Base-by-base conservation (phyloP, 169 alveolate genomes). In the Plasmodium chabaudi region DNA sequence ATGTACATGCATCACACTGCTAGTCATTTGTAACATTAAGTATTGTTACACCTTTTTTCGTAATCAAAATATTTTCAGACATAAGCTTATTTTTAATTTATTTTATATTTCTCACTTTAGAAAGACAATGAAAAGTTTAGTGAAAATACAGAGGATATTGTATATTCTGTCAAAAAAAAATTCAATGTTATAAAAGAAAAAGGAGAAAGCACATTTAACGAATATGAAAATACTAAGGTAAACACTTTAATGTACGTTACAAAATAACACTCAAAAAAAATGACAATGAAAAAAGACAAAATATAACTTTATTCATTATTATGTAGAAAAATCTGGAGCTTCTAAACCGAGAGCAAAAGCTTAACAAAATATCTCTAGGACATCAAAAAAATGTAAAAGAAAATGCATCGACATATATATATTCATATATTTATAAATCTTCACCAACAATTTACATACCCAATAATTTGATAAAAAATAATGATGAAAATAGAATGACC, bases 111-210 rank as follows among this genome's bases (percentile, higher is more conserved):
- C 42, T 67, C 19, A 34, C 12, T 56, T 63, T 57, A 79, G 89
- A 79, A 79, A 55, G 89, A 79, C 71, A 79, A 79, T 79, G 89
- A 79, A 79, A 79, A 79, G 25, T 51, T 79, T 25, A 79, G 59
- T 17, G 89, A 79, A 65, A 79, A 79, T 34, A 79, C 89, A 13
- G 89, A 79, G 13, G 82, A 46, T 42, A 64, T 79, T 67, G 89
- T 79, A 17, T 79, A 79, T 17, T 79, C 89, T 5, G 89, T 79
- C 6, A 79, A 79, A 42, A 79, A 79, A 51, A 79, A 67, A 65
- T 79, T 79, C 44, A 79, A 79, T 49, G 47, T 27, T 19, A 79
- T 79, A 17, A 79, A 79, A 46, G 89, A 79, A 79, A 79, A 65
- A 34, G 70, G 70, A 15, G 89, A 79, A 25, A 27, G 61, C 2